Evolutionary conservation across 805 yeast species (phyloP).

Genomic region (Jamesozyma gamospora): DNA sequence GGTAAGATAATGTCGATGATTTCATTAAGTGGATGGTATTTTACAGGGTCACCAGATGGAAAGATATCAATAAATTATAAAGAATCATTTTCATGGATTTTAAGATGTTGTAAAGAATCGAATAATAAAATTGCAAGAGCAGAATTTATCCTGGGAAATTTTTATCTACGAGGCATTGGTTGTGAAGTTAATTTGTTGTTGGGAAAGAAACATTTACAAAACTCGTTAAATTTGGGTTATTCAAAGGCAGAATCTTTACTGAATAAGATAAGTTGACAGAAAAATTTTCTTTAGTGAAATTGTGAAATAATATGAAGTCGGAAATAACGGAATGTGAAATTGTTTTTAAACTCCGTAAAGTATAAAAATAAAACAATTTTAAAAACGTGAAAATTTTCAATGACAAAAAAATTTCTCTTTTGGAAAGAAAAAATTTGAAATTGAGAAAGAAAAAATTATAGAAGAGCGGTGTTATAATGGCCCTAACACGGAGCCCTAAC

Average conservation of each 20-base stretch:
- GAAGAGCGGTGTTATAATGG: too few relatives aligned
- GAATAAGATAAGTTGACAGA: background rate
- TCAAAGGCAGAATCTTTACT: conserved; percentile 38
- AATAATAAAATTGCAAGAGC: conserved; percentile 52
- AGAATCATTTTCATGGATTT: conserved; percentile 61
- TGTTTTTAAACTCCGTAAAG: background rate
- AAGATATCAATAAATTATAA: conserved; percentile 45
- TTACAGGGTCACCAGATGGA: conserved; percentile 56
- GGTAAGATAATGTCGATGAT: conserved; percentile 54
- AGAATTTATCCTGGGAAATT: conserved; percentile 60
- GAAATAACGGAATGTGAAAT: background rate
- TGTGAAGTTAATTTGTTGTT: conserved; percentile 33
- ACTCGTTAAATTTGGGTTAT: conserved; percentile 56
- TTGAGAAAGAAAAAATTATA: too few relatives aligned
- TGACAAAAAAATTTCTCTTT: too few relatives aligned
- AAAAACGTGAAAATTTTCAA: too few relatives aligned
- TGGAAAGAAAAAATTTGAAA: too few relatives aligned
- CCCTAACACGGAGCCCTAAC: too few relatives aligned
- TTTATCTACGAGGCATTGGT: conserved; percentile 57
- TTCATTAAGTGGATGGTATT: conserved; percentile 68
- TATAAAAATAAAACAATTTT: background rate
- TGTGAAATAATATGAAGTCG: too few relatives aligned
- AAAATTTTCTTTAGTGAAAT: too few relatives aligned
- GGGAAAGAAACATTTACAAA: conserved; percentile 43
- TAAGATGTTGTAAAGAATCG: conserved; percentile 36